Evolutionary conservation across 768 basidiomycete genomes (phyloP).

Genomic region (Pulveroboletus sp.): DNA sequence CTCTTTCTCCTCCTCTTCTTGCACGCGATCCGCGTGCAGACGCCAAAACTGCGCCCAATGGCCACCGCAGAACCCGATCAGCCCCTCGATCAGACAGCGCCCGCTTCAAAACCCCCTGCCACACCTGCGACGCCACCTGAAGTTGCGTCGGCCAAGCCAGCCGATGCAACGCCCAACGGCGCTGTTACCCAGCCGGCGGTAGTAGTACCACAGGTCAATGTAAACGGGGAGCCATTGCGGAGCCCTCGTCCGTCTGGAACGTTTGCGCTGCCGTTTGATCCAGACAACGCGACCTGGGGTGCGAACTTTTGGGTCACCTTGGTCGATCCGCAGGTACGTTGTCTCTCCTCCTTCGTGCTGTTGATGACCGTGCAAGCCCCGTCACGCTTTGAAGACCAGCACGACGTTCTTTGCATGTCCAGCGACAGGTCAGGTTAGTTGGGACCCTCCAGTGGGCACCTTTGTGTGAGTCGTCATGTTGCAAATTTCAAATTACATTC

Average conservation of each 20-base stretch:
- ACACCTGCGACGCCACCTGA: slow-evolving; percentile 3
- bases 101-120: slow-evolving; percentile 3
- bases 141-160: slow-evolving; percentile 5
- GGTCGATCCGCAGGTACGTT: slow-evolving; percentile 79
- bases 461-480: slow-evolving; percentile 61
- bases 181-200: slow-evolving; percentile 12
- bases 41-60: slow-evolving; percentile 18
- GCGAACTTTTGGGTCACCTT: slow-evolving; percentile 94
- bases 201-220: slow-evolving; percentile 34
- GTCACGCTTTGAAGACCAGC: slow-evolving; percentile 38
- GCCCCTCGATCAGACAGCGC: slow-evolving; percentile 20
- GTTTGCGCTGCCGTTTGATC: slow-evolving; percentile 17
- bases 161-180: slow-evolving; percentile 9
- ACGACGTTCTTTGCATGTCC: slow-evolving; percentile 90
- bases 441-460: slow-evolving; percentile 87
- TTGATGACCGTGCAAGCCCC: slow-evolving; percentile 10
- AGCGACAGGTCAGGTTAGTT: slow-evolving; percentile 85
- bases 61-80: slow-evolving; percentile 24
- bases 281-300: slow-evolving; percentile 64
- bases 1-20: slow-evolving; percentile 3
- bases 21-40: slow-evolving; percentile 8
- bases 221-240: slow-evolving; percentile 31
- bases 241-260: slow-evolving; percentile 32
- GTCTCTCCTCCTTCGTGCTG: slow-evolving; percentile 3
- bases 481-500: slow-evolving; percentile 16